These are phyloP conservation scores for Naganishia friedmannii DNA, from an alignment of 768 basidiomycete genomes.

Conservation along the genomic window DNA sequence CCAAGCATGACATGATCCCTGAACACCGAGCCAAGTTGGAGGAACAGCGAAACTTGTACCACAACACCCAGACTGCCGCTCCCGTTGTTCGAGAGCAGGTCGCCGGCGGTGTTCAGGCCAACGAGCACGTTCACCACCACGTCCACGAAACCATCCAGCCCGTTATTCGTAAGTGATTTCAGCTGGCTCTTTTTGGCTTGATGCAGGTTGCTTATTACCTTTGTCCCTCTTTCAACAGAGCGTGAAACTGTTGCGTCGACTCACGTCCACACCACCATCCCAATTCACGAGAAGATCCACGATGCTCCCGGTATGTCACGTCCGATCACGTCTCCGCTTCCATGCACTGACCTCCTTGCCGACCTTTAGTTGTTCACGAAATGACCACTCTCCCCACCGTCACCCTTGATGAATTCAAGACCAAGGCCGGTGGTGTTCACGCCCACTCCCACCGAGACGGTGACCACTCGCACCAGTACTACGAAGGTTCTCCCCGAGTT, in stretches of 20 bases:
- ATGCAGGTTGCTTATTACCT: too few species aligned
- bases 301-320: slow-evolving; percentile 46
- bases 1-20: slow-evolving; percentile 50
- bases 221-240: slow-evolving; percentile 27
- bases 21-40: slow-evolving; percentile 51
- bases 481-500: slow-evolving; percentile 41
- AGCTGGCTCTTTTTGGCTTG: background rate
- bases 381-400: slow-evolving; percentile 50
- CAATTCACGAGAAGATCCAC: slow-evolving; percentile 52
- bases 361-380: slow-evolving; percentile 50
- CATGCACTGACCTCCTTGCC: background rate
- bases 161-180: slow-evolving; percentile 42
- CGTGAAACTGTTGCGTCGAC: slow-evolving; percentile 52
- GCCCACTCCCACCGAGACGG: slow-evolving; percentile 43
- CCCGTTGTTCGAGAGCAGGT: slow-evolving; percentile 39
- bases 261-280: slow-evolving; percentile 51
- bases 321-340: slow-evolving; percentile 34
- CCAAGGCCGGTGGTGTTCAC: slow-evolving; percentile 40
- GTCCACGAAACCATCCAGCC: slow-evolving; percentile 50
- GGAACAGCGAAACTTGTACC: slow-evolving; percentile 44
- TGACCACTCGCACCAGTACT: slow-evolving; percentile 49
- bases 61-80: slow-evolving; percentile 41
- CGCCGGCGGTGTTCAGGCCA: slow-evolving; percentile 39
- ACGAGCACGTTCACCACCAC: slow-evolving; percentile 53
- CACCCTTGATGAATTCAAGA: slow-evolving; percentile 39